Evolutionary conservation across 257 asterid species (phyloP).

Genomic region (Orobanche coerulescens): DNA sequence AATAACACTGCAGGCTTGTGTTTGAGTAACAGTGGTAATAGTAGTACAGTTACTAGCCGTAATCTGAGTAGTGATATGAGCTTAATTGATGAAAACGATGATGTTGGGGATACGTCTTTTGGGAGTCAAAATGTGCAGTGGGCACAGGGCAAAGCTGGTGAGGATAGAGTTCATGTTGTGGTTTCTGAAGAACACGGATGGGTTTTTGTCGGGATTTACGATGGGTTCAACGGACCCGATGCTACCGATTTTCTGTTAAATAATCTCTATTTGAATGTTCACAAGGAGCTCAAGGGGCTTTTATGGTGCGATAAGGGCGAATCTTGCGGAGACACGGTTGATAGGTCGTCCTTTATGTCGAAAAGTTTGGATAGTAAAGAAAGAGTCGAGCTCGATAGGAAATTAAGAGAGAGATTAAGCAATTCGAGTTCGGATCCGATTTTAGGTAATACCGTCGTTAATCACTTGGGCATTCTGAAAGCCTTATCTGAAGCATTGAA

Average conservation of each 20-base stretch:
- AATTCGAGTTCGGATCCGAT: constrained; percentile 32
- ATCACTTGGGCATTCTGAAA: constrained; percentile 66
- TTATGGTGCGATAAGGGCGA: constrained; percentile 64
- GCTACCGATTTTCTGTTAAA: constrained; percentile 75
- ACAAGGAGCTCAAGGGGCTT: constrained; percentile 73
- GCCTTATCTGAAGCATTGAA: constrained; percentile 76
- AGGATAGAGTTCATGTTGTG: constrained; percentile 80
- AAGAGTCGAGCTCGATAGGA: constrained; percentile 34
- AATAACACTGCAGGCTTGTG: constrained; percentile 17
- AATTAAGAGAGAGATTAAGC: constrained; percentile 41
- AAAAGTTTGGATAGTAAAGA: constrained; percentile 41
- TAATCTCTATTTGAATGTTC: constrained; percentile 65
- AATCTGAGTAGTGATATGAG: constrained; percentile 62
- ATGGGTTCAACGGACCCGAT: constrained; percentile 93
- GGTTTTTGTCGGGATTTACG: constrained; percentile 92
- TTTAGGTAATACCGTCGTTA: constrained; percentile 21
- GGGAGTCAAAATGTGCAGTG: constrained; percentile 80
- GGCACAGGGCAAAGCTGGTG: constrained; percentile 99
- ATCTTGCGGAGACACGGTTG: constrained; percentile 23
- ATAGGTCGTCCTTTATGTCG: constrained; percentile 17
- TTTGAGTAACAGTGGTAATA: constrained; percentile 34
- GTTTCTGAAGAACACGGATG: constrained; percentile 82
- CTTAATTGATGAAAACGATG: constrained; percentile 60
- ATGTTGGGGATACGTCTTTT: constrained; percentile 52
- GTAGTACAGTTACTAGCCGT: constrained; percentile 44